phyloP scores from a whole-genome alignment of 73 alveolate species.

The Stentor roeselii region DNA sequence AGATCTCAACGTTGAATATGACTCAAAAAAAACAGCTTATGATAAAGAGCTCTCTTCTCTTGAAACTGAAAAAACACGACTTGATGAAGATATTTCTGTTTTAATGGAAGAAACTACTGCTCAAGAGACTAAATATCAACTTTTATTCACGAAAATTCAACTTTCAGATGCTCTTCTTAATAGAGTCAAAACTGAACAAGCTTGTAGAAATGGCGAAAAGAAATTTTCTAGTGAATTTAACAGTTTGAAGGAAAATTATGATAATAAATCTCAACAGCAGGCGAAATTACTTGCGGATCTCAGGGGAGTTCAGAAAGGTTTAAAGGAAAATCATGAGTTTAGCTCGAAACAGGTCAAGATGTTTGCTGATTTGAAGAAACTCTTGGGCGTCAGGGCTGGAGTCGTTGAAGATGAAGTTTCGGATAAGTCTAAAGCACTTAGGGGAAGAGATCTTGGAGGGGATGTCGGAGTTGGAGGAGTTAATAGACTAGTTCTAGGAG shows the following conservation, averaged over 20 bases:
- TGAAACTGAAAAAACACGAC: conserved; percentile 62
- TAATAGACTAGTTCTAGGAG: background rate
- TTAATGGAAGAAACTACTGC: conserved; percentile 66
- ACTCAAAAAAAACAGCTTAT: conserved; percentile 71
- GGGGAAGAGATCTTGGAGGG: conserved; percentile 25
- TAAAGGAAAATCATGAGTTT: conserved; percentile 81
- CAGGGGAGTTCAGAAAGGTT: conserved; percentile 70
- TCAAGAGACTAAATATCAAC: conserved; percentile 79
- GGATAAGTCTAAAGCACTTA: background rate
- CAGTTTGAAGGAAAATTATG: conserved; percentile 71
- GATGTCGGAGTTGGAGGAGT: conserved; percentile 23
- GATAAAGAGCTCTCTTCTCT: conserved; percentile 67
- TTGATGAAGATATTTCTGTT: conserved; percentile 66
- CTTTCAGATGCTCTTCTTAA: conserved; percentile 77
- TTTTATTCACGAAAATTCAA: conserved; percentile 58
- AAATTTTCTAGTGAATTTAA: conserved; percentile 73
- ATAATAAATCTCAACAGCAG: conserved; percentile 72
- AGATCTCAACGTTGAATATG: conserved; percentile 69
- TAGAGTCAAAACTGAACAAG: conserved; percentile 68
- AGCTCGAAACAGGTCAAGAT: conserved; percentile 72
- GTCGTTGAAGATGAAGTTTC: conserved; percentile 30
- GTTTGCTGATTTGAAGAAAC: conserved; percentile 64
- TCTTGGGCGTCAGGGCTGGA: conserved; percentile 55
- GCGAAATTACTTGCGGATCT: conserved; percentile 70
- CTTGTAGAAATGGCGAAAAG: conserved; percentile 71